These are phyloP conservation scores for Parascedosporium putredinis DNA, from an alignment of 2,329 filamentous ascomycete genomes.

Conservation along the genomic window DNA sequence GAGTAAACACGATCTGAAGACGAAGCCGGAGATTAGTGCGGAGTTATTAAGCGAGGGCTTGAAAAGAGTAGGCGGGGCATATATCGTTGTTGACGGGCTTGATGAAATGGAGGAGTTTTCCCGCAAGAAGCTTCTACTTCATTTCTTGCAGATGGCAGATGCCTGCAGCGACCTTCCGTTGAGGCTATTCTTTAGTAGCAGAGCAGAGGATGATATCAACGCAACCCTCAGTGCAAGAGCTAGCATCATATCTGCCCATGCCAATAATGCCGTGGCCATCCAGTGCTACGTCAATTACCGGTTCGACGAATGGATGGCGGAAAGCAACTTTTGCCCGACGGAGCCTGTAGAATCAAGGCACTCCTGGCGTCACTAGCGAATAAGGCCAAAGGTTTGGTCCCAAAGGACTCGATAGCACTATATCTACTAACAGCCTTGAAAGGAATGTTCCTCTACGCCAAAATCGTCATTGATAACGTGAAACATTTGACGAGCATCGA, in stretches of 20 bases:
- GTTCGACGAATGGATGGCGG: constrained; percentile 8
- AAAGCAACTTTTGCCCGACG: not conserved
- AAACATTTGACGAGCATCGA: constrained; percentile 1
- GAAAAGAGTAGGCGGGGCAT: not conserved
- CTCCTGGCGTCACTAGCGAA: not conserved
- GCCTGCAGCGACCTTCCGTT: not conserved
- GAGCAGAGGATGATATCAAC: not conserved
- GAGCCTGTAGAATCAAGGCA: not conserved
- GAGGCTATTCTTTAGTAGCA: not conserved
- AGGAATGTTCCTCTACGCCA: constrained; percentile 4
- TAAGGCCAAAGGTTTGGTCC: constrained; percentile 5
- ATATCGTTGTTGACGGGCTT: not conserved
- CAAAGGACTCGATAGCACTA: not conserved
- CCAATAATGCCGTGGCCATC: not conserved
- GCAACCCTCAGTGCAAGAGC: not conserved
- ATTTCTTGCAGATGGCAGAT: not conserved
- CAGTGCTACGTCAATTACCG: constrained; percentile 2
- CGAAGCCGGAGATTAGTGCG: not conserved
- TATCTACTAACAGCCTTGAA: not conserved
- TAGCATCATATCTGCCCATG: not conserved
- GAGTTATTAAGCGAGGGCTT: not conserved
- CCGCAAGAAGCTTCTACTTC: not conserved
- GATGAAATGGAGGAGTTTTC: constrained; percentile 1
- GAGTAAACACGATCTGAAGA: not conserved
- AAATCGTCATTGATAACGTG: constrained; percentile 5